Conservation (phyloP, 2,329 filamentous ascomycete species). For the Diplodia scrobiculata region DNA sequence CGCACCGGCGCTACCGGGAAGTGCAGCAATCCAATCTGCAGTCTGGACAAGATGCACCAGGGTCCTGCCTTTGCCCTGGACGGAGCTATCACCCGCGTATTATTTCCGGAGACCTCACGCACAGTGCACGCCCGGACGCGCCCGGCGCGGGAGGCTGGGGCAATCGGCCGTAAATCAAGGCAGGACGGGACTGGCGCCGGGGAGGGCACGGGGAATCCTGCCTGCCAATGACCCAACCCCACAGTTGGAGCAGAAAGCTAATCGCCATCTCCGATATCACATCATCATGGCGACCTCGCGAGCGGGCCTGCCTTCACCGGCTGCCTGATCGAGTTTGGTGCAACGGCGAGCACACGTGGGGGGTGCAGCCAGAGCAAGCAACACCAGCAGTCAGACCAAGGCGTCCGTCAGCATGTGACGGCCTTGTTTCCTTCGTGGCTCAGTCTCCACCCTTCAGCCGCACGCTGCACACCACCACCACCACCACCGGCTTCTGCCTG, state of each 20-base stretch:
- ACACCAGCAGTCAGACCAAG: neutral
- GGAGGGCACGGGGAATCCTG: slow-evolving; percentile 18
- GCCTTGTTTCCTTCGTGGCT: neutral
- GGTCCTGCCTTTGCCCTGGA: neutral
- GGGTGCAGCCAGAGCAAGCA: neutral
- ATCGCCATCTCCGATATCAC: slow-evolving; percentile 26
- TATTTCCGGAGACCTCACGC: slow-evolving; percentile 22
- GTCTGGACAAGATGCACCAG: slow-evolving; percentile 11
- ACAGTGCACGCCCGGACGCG: neutral
- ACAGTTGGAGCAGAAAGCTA: slow-evolving; percentile 21
- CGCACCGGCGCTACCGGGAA: slow-evolving; percentile 1
- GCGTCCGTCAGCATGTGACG: slow-evolving; percentile 15
- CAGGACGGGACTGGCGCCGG: slow-evolving; percentile 21
- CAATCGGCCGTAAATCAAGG: slow-evolving; percentile 25
- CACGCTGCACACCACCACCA: slow-evolving; percentile 1
- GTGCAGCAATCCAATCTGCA: slow-evolving; percentile 20
- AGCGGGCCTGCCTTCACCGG: slow-evolving; percentile 14
- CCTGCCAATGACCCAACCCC: slow-evolving; percentile 11
- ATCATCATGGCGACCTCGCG: neutral
- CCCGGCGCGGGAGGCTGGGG: slow-evolving; percentile 12
- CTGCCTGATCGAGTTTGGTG: slow-evolving; percentile 6
- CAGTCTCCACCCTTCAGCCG: slow-evolving; percentile 2
- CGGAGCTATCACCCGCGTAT: slow-evolving; percentile 21
- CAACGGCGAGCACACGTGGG: neutral
- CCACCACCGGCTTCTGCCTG: neutral